Base-by-base conservation (phyloP, 208 protist species). In the Crithidia thermophila region DNA sequence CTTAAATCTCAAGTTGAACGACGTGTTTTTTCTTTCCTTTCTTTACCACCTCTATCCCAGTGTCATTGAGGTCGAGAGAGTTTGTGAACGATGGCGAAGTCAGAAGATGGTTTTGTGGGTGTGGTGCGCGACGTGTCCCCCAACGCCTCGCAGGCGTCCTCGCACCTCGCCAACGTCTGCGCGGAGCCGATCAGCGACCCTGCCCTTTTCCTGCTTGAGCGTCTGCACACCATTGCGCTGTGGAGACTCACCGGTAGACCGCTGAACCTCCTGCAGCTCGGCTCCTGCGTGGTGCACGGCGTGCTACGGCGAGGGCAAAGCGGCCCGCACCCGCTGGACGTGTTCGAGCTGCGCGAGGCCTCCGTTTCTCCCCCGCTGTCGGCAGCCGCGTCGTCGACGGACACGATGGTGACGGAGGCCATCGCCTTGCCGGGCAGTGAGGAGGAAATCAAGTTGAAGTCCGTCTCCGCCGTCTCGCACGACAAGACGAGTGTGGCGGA, bases 261-360 rank as follows among this genome's bases (percentile, higher is more conserved):
- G 14, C 52, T 70, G 18, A 85, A 85, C 40, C 37, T 72, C 8
- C 59, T 69, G 14, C 75, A 80, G 39, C 42, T 91, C 1, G 85
- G 67, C 1, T 39, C 63, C 0, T 70, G 76, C 1, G 23, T 85
- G 20, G 67, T 85, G 39, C 66, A 62, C 16, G 77, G 70, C 13
- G 67, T 67, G 11, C 57, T 88, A 13, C 60, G 42, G 5, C 68
- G 60, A 18, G 50, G 60, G 14, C 68, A 31, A n/a, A 16, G 42
- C 4, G 27, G 40, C 7, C n/a, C 37, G 4, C 37, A 42, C 7
- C 67, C 67, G 27, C 31, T 73, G 18, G 47, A 31, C 18, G 28
- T 59, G 20, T 73, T 73, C 46, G 58, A 65, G 7, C 18, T 47
- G 18, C 5, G 55, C 9, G 50, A 34, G 13, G 58, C 21, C 4